phyloP scores from a whole-genome alignment of 805 yeast species.

The Ogataea neopini region DNA sequence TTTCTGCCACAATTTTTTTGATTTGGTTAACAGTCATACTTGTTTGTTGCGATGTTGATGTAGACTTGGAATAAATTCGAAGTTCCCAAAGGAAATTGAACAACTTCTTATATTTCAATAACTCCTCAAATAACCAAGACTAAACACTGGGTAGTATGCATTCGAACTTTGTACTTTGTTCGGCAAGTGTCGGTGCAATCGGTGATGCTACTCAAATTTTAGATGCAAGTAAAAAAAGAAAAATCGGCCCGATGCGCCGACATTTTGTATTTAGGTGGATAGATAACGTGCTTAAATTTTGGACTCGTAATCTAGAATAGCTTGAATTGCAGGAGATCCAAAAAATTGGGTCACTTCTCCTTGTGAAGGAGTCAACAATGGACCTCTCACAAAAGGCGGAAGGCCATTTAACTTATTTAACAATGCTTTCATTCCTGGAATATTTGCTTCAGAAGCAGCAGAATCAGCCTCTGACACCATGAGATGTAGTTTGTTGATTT shows the following conservation, averaged over 20 bases:
- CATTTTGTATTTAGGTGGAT: neutral
- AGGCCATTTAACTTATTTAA: slow-evolving; percentile 12
- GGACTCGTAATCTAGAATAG: slow-evolving; percentile 12
- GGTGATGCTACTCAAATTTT: neutral
- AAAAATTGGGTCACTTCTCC: neutral
- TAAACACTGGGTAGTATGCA: no score
- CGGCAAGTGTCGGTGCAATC: neutral
- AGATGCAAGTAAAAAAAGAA: neutral
- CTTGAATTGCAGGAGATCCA: slow-evolving; percentile 9
- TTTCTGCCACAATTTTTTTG: slow-evolving; percentile 8
- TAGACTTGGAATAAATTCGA: no score
- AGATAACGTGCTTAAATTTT: neutral
- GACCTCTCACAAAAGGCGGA: slow-evolving; percentile 15
- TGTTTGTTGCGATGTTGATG: no score
- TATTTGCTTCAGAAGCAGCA: slow-evolving; percentile 19
- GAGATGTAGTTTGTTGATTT: slow-evolving; percentile 13
- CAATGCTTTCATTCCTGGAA: slow-evolving; percentile 20
- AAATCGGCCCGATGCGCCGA: neutral
- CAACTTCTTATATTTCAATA: neutral
- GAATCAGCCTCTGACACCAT: slow-evolving; percentile 20
- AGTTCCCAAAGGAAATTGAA: no score
- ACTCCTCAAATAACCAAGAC: neutral
- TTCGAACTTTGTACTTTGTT: no score
- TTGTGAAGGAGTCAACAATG: slow-evolving; percentile 12
- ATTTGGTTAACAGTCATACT: slow-evolving; percentile 10